Conservation (phyloP, 192 early-diverging fungal genomes). For the Radiomyces spectabilis region DNA sequence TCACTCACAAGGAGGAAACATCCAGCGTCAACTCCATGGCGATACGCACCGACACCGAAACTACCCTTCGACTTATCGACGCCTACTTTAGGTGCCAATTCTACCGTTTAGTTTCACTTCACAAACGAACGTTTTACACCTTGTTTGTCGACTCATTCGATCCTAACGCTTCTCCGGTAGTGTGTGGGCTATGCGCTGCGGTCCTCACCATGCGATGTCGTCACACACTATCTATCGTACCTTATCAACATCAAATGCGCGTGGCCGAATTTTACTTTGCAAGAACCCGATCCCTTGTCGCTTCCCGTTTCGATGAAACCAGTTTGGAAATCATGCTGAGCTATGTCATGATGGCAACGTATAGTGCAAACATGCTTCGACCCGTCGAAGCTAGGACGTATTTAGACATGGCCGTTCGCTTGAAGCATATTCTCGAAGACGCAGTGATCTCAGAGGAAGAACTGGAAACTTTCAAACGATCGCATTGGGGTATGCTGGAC, state of each 20-base stretch:
- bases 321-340: constrained; percentile 3
- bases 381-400: constrained; percentile 1
- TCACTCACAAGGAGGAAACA: too few relatives aligned
- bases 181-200: constrained; percentile 12
- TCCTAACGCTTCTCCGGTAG: constrained; percentile 3
- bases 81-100: constrained; percentile 5
- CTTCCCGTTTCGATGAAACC: constrained; percentile 2
- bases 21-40: too few relatives aligned
- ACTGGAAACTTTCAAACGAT: constrained; percentile 5
- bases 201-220: constrained; percentile 12
- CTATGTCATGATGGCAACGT: constrained; percentile 3
- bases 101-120: background rate
- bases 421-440: background rate
- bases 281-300: background rate
- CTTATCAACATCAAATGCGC: background rate
- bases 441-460: background rate
- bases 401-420: constrained; percentile 12
- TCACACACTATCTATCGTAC: constrained; percentile 1
- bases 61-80: background rate
- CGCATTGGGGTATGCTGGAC: constrained; percentile 1
- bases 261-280: constrained; percentile 9
- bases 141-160: constrained; percentile 5
- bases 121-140: constrained; percentile 5
- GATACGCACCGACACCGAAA: background rate
- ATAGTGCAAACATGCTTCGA: constrained; percentile 4